Percentiles rank a stretch among this genome's conserved stretches.
Evolutionary conservation across 78 protist genomes (phyloP).

Genomic region (Cavenderia fasciculata): DNA sequence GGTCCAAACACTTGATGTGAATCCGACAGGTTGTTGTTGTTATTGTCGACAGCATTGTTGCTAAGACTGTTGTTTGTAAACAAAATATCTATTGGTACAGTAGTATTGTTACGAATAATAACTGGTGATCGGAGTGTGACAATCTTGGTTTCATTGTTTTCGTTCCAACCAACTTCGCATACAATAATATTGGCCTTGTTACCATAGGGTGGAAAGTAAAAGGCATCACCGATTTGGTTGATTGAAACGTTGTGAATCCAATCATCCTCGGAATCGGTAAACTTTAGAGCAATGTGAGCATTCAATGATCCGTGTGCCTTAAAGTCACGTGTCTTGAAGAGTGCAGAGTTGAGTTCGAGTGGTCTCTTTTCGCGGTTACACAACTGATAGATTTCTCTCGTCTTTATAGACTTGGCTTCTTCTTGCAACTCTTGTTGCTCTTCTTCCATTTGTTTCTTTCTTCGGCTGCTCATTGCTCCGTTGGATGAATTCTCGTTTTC

Average conservation of each 20-base stretch:
- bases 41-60: too few species aligned
- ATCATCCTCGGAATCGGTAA: conserved; percentile 16
- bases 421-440: background rate
- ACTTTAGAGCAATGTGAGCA: conserved; percentile 59
- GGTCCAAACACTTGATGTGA: conserved; percentile 32
- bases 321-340: conserved; percentile 71
- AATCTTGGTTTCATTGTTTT: conserved; percentile 58
- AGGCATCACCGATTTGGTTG: conserved; percentile 65
- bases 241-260: conserved; percentile 72
- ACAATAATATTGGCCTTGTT: conserved; percentile 53
- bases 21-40: background rate
- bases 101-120: conserved; percentile 32
- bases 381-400: background rate
- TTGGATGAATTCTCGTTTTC: background rate
- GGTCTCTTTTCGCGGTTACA: conserved; percentile 36
- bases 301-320: conserved; percentile 55
- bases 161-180: conserved; percentile 79
- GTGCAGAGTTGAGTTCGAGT: conserved; percentile 28
- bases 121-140: conserved; percentile 71
- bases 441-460: background rate
- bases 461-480: background rate
- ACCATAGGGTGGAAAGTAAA: conserved; percentile 60
- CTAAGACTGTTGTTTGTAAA: background rate
- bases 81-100: conserved; percentile 26
- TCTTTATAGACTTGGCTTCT: conserved; percentile 3